Evolutionary conservation across 2,329 filamentous ascomycete species (phyloP), one percentile per base, ranked within the genome.

Genomic region (Dothideomycetes sp.): DNA sequence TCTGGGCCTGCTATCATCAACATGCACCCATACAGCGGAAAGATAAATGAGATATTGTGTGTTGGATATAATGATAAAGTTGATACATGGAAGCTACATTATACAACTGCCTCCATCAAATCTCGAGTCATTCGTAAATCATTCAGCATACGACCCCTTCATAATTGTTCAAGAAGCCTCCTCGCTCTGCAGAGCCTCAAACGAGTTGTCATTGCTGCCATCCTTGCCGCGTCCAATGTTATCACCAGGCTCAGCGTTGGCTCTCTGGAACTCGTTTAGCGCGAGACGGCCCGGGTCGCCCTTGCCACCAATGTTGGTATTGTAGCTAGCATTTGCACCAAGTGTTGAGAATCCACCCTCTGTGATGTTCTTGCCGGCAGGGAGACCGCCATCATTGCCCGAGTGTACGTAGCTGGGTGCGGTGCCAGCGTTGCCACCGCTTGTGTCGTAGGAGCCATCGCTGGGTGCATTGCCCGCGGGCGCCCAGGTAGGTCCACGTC

Each of bases 201-300:
- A 35, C 5, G n/a, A 38, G 22, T 41, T 42, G 29, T 32, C 37
- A 9, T 43, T 14, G 14, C 34, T 31, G n/a, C 30, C 27, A 5
- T 42, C 32, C 33, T 39, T 42, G n/a, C 31, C 18, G 10, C 18
- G 11, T 19, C 27, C 31, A 19, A 36, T 37, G 27, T 37, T 36
- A 19, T 19, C 40, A 24, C 33, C 42, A 39, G 24, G 19, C 32
- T 42, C 34, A n/a, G 37, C 34, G 19, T 37, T 36, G 4, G 30
- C 33, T 12, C 36, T 42, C 37, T 42, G 40, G 17, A 47, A 24
- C 7, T 59, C 52, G 14, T 49, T 39, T 53, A 69, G 53, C 5
- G 72, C 73, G 14, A 58, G 49, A 19, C 73, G 59, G 3, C 66
- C 68, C 3, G 76, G 74, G 48, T 79, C 75, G 31, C 74, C 63